phyloP scores from a whole-genome alignment of 75 land plant genomes.

The Cupressus sempervirens region DNA sequence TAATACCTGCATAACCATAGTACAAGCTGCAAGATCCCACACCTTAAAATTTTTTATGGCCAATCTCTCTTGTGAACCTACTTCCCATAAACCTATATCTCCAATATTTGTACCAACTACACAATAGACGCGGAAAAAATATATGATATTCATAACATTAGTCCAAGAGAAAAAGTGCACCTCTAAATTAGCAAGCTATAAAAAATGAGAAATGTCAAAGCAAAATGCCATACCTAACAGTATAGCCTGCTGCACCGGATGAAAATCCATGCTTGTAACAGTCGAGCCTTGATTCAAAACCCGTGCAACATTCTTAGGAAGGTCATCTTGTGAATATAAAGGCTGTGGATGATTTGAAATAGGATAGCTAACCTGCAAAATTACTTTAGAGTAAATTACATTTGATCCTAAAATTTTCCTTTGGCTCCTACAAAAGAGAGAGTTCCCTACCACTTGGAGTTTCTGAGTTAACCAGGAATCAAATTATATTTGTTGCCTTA shows the following conservation, averaged over 20 bases:
- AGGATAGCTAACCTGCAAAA: slow-evolving; percentile 43
- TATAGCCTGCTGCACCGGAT: slow-evolving; percentile 72
- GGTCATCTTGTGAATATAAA: slow-evolving; percentile 50
- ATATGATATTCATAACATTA: neutral
- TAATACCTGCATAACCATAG: slow-evolving; percentile 63
- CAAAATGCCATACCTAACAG: slow-evolving; percentile 48
- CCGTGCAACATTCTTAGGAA: slow-evolving; percentile 67
- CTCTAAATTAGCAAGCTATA: neutral
- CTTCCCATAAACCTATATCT: slow-evolving; percentile 80
- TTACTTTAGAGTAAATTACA: slow-evolving; percentile 23
- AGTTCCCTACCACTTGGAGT: neutral
- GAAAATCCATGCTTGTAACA: slow-evolving; percentile 87
- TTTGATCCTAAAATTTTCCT: neutral
- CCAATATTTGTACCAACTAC: slow-evolving; percentile 90
- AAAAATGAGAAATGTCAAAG: neutral
- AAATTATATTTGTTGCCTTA: neutral
- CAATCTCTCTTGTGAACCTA: slow-evolving; percentile 56
- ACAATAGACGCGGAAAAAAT: neutral
- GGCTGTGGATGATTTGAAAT: slow-evolving; percentile 43
- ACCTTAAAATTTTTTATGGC: slow-evolving; percentile 63
- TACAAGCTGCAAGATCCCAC: slow-evolving; percentile 67
- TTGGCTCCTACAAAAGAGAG: neutral
- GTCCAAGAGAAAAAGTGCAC: neutral
- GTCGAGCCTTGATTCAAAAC: slow-evolving; percentile 69
- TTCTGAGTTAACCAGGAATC: neutral